These are phyloP conservation scores for Hyphopichia buzzinii DNA, from an alignment of 1,139 yeast species.

Conservation along the genomic window DNA sequence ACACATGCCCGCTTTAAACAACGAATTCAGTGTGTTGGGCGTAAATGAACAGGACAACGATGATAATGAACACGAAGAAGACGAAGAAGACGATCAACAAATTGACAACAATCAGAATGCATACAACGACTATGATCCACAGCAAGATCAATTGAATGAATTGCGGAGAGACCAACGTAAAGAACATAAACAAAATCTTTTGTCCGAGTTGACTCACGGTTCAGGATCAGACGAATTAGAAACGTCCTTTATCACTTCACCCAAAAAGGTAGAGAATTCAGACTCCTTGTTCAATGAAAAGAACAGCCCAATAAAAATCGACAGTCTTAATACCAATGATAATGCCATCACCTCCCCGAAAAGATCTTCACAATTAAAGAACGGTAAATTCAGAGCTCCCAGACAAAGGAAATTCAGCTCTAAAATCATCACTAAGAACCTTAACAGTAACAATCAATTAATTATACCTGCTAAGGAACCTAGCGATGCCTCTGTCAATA, in stretches of 20 bases:
- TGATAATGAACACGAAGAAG: slow-evolving; percentile 19
- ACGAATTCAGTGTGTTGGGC: slow-evolving; percentile 26
- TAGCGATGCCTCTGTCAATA: slow-evolving; percentile 6
- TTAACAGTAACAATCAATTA: slow-evolving; percentile 12
- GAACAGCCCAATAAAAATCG: slow-evolving; percentile 34
- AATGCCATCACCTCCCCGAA: slow-evolving; percentile 27
- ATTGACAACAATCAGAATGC: slow-evolving; percentile 1
- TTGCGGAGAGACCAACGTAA: slow-evolving; percentile 33
- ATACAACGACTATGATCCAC: slow-evolving; percentile 18
- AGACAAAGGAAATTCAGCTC: slow-evolving; percentile 41
- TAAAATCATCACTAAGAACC: slow-evolving; percentile 30
- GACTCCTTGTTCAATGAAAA: slow-evolving; percentile 37
- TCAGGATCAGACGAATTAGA: slow-evolving; percentile 25
- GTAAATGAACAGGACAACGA: slow-evolving; percentile 18
- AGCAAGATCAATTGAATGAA: slow-evolving; percentile 33
- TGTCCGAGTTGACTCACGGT: slow-evolving; percentile 37
- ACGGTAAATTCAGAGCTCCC: slow-evolving; percentile 35
- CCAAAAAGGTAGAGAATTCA: slow-evolving; percentile 15
- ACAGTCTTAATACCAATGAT: slow-evolving; percentile 5
- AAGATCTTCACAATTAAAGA: slow-evolving; percentile 23
- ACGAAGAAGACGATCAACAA: slow-evolving; percentile 7
- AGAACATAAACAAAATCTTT: slow-evolving; percentile 33
- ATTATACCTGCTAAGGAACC: background rate
- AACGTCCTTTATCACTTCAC: slow-evolving; percentile 19
- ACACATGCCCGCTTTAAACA: slow-evolving; percentile 16